Percentiles rank a stretch among this genome's conserved stretches.
Evolutionary conservation across 139 green algal genomes (phyloP).

Genomic region (Nannochloris sp.): DNA sequence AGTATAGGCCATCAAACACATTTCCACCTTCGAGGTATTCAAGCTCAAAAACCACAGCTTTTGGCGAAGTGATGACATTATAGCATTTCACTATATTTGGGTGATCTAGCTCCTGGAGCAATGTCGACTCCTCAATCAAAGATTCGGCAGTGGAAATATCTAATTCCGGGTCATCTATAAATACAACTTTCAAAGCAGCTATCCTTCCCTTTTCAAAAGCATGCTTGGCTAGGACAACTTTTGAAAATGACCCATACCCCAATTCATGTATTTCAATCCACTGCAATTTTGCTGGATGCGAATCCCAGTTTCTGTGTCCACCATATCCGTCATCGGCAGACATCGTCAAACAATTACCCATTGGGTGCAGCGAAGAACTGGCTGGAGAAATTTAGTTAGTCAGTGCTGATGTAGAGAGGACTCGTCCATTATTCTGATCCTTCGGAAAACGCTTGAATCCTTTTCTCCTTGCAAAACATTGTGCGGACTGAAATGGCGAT

Average conservation of each 20-base stretch:
- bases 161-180: background rate
- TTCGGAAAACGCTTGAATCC: too few relatives aligned
- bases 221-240: slow-evolving; percentile 38
- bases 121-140: slow-evolving; percentile 31
- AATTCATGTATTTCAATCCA: slow-evolving; percentile 43
- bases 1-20: slow-evolving; percentile 33
- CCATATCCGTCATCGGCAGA: too few relatives aligned
- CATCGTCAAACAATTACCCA: too few relatives aligned
- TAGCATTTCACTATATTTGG: slow-evolving; percentile 61
- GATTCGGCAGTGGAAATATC: background rate
- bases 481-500: too few relatives aligned
- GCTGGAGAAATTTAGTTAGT: too few relatives aligned
- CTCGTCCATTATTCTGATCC: too few relatives aligned
- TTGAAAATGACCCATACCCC: slow-evolving; percentile 34
- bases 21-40: slow-evolving; percentile 41
- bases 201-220: slow-evolving; percentile 13
- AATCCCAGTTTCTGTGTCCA: background rate
- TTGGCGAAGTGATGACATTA: slow-evolving; percentile 28
- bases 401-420: too few relatives aligned
- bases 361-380: too few relatives aligned
- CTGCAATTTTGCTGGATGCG: slow-evolving; percentile 37
- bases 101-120: slow-evolving; percentile 55
- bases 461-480: too few relatives aligned
- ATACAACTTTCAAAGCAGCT: slow-evolving; percentile 43
- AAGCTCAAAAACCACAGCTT: slow-evolving; percentile 38